These are phyloP conservation scores for Linum lewisii DNA, from an alignment of 345 rosid species.

Conservation along the genomic window DNA sequence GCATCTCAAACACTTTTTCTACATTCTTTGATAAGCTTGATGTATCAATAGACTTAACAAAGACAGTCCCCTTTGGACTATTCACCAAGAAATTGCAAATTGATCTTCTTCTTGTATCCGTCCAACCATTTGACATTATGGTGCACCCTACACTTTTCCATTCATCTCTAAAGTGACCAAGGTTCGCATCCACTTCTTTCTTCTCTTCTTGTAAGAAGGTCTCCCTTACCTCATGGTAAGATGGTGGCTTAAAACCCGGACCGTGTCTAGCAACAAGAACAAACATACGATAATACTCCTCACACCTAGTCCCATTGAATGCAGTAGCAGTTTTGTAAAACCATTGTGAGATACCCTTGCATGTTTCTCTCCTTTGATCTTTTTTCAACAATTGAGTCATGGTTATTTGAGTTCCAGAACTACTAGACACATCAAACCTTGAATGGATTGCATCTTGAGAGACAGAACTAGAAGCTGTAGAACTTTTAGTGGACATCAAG, in stretches of 20 bases:
- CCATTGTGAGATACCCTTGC: background rate
- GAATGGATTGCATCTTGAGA: background rate
- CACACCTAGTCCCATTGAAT: slow-evolving; percentile 1
- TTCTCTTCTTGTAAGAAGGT: background rate
- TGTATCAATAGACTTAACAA: slow-evolving; percentile 5
- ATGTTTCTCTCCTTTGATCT: background rate
- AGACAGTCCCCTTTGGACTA: slow-evolving; percentile 1
- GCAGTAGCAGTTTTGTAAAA: background rate
- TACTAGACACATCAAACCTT: too few species aligned
- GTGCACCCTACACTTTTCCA: background rate
- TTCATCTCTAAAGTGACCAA: background rate
- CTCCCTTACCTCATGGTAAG: background rate
- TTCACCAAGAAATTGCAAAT: slow-evolving; percentile 7
- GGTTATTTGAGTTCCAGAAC: background rate
- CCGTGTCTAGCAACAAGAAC: background rate
- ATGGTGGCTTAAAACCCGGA: background rate
- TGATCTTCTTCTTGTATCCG: background rate
- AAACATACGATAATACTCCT: background rate
- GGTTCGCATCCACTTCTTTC: background rate
- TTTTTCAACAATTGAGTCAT: slow-evolving; percentile 1
- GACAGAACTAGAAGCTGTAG: background rate
- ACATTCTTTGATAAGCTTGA: background rate
- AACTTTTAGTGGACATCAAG: background rate
- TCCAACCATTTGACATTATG: slow-evolving; percentile 2
- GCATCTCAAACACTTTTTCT: background rate